Evolutionary conservation across 352 stramenopile species (phyloP).

Genomic region (Phytopythium aichiense): DNA sequence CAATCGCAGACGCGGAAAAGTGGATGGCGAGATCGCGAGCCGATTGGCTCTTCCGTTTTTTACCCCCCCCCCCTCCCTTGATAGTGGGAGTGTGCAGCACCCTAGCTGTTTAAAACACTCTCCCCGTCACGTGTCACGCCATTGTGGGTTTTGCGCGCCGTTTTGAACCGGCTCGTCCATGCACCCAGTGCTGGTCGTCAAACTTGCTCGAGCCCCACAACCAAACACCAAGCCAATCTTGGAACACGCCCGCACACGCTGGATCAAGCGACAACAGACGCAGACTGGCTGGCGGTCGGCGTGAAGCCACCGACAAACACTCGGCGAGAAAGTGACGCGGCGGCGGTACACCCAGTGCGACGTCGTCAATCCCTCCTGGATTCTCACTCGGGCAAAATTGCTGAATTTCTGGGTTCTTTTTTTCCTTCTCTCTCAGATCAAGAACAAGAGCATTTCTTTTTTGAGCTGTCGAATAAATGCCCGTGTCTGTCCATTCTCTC

Average conservation of each 20-base stretch:
- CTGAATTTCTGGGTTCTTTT: constrained; percentile 3
- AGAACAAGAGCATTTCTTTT: neutral
- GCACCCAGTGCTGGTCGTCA: neutral
- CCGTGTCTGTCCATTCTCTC: too few species aligned
- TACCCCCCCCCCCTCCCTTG: too few species aligned
- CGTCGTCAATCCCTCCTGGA: neutral
- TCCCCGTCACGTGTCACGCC: too few species aligned
- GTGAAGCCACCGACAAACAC: neutral
- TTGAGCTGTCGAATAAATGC: neutral
- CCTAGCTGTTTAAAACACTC: neutral
- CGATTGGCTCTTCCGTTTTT: too few species aligned
- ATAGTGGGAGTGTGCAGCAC: too few species aligned
- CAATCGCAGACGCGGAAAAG: neutral
- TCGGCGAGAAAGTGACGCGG: neutral
- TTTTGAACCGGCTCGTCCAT: neutral
- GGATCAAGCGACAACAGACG: neutral
- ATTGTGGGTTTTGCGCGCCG: neutral
- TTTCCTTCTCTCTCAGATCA: neutral
- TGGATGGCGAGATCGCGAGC: neutral
- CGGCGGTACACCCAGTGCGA: neutral
- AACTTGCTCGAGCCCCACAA: neutral
- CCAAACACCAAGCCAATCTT: neutral
- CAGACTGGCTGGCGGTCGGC: too few species aligned
- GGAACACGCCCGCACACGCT: too few species aligned
- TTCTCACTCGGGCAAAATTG: neutral